Conservation (phyloP, 306 rosid genomes). For the Gastrolobium villosum region DNA sequence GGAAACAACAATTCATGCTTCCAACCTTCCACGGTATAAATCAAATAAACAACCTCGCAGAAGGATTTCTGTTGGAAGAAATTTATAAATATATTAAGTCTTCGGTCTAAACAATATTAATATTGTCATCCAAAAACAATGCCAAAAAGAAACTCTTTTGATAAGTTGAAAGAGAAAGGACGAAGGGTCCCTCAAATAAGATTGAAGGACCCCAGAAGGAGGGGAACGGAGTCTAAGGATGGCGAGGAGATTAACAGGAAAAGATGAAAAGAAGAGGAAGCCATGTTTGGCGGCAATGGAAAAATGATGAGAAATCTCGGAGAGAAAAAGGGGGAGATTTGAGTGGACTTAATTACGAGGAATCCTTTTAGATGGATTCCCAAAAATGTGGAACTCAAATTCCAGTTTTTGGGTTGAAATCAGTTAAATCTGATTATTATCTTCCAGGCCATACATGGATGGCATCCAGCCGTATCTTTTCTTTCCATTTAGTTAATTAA, state of each 20-base stretch:
- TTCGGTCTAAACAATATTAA: neutral
- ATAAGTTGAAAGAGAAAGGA: neutral
- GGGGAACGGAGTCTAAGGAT: conserved; percentile 40
- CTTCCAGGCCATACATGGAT: conserved; percentile 28
- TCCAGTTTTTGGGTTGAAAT: conserved; percentile 30
- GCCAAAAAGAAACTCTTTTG: neutral
- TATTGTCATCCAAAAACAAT: conserved; percentile 16
- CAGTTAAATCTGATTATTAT: conserved; percentile 22
- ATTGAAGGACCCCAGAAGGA: conserved; percentile 82
- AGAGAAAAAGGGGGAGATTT: conserved; percentile 47
- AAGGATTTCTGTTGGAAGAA: neutral
- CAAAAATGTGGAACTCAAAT: conserved; percentile 29
- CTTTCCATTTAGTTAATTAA: conserved; percentile 17
- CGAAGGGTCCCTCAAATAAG: conserved; percentile 75
- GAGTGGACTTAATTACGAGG: conserved; percentile 44
- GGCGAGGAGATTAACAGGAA: conserved; percentile 17
- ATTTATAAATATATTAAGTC: neutral
- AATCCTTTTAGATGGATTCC: conserved; percentile 38
- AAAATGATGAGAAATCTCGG: conserved; percentile 24
- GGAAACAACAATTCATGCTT: conserved; percentile 90
- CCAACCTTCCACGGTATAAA: neutral
- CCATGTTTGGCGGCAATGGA: conserved; percentile 31
- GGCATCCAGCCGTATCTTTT: conserved; percentile 31
- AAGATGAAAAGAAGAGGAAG: conserved; percentile 41
- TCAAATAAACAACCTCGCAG: neutral